Base-by-base conservation (phyloP, 768 basidiomycete species). In the Boletus barrowsii region DNA sequence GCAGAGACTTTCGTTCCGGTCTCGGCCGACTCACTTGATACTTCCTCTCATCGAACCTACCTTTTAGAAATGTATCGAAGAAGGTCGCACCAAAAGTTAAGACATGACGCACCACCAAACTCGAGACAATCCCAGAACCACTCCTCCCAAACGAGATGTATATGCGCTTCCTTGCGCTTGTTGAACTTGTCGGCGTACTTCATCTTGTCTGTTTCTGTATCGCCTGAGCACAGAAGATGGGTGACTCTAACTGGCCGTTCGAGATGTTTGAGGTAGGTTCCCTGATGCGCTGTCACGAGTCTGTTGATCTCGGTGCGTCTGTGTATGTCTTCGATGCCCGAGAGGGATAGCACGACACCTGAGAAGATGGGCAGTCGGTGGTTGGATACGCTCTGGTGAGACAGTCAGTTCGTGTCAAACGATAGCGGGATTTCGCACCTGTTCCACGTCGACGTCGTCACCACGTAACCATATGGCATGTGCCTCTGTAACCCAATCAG, bases 71-170 rank as follows among this genome's bases (percentile, higher is more conserved):
- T 22, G 15, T 14, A 43, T 51, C 26, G 32, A 33, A 8, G 20
- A 15, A 42, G n/a, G 22, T 30, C 42, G 6, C 5, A 9, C 22
- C 33, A 30, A 33, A 47, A 42, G 51, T 44, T n/a, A 46, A 48
- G 30, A 49, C 17, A 36, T 24, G 17, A 14, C 66, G 68, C 57
- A 75, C 88, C 91, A 54, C 84, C 83, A 64, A 83, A 90, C 40
- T 86, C 83, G 3, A 95, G 62, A 26, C 82, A 95, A 63, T 97
- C 94, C 92, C 92, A 95, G 53, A 97, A 88, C 95, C 95, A 98
- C 57, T 96, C 93, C 64, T 95, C 93, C 89, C 94, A 96, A 1
- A 97, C 83, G 3, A 95, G 73, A 47, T 81, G 76, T 32, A 93
- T 93, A 42, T 81, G 77, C 6, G 86, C 87, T 68, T 91, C 90